Conservation (phyloP, 2,329 filamentous ascomycete genomes). For the Tolypocladium endophyticum region DNA sequence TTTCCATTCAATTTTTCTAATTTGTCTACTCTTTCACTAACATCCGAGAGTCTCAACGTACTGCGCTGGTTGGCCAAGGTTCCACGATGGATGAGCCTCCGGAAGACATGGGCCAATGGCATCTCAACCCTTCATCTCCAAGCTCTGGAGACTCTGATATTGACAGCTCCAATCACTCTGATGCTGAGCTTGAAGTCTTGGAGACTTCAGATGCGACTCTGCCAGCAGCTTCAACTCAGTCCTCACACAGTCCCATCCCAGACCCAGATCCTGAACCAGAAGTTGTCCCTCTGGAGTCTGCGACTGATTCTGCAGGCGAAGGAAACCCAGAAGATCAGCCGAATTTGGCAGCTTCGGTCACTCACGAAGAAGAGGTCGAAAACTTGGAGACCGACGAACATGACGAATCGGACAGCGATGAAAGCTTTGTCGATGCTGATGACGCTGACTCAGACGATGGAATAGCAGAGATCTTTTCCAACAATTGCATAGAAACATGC, state of each 20-base stretch:
- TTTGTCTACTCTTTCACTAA: background rate
- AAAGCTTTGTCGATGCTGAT: background rate
- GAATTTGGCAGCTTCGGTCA: background rate
- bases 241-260: background rate
- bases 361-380: background rate
- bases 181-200: background rate
- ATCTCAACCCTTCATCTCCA: background rate
- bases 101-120: background rate
- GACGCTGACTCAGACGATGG: background rate
- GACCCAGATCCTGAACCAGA: background rate
- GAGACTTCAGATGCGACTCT: background rate
- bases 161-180: background rate
- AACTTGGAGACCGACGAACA: background rate
- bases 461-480: background rate
- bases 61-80: background rate
- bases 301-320: background rate
- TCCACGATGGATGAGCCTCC: background rate
- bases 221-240: background rate
- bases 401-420: background rate
- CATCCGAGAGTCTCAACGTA: background rate
- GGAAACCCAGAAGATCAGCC: background rate
- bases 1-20: background rate
- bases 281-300: background rate
- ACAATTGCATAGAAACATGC: background rate
- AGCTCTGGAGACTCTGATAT: background rate